Evolutionary conservation across 495 filamentous ascomycete species (phyloP).

Genomic region (Penicilliopsis zonata): DNA sequence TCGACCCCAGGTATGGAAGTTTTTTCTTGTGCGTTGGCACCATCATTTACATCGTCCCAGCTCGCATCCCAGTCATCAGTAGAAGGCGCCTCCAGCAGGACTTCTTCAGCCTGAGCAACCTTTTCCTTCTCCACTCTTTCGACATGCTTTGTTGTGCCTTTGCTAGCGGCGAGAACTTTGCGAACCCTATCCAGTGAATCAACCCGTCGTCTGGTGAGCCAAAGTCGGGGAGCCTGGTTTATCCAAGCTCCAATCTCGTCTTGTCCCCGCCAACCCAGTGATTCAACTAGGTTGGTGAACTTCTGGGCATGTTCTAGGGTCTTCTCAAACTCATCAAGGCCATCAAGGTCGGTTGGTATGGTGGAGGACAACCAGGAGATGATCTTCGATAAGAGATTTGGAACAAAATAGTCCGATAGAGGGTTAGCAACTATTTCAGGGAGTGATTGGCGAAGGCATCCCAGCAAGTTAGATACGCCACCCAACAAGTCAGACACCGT

Average conservation of each 20-base stretch:
- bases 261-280: slow-evolving; percentile 54
- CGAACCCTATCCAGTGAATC: slow-evolving; percentile 62
- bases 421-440: slow-evolving; percentile 49
- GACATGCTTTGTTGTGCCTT: slow-evolving; percentile 50
- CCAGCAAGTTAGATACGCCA: slow-evolving; percentile 47
- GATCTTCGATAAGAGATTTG: slow-evolving; percentile 49
- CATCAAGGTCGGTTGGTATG: slow-evolving; percentile 60
- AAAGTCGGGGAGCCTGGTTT: slow-evolving; percentile 62
- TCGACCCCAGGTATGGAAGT: slow-evolving; percentile 11
- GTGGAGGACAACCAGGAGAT: slow-evolving; percentile 64
- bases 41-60: slow-evolving; percentile 56
- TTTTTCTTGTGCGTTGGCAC: slow-evolving; percentile 17
- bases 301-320: slow-evolving; percentile 45
- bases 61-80: slow-evolving; percentile 63
- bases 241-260: slow-evolving; percentile 69
- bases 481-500: slow-evolving; percentile 20
- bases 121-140: slow-evolving; percentile 79
- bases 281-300: slow-evolving; percentile 52
- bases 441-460: slow-evolving; percentile 51
- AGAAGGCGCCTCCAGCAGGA: slow-evolving; percentile 41
- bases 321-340: slow-evolving; percentile 55
- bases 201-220: slow-evolving; percentile 77
- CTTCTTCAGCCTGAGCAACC: slow-evolving; percentile 54
- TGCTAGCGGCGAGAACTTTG: slow-evolving; percentile 49
- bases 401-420: slow-evolving; percentile 56